Conservation (phyloP, 306 rosid species). For the Cicer arietinum region DNA sequence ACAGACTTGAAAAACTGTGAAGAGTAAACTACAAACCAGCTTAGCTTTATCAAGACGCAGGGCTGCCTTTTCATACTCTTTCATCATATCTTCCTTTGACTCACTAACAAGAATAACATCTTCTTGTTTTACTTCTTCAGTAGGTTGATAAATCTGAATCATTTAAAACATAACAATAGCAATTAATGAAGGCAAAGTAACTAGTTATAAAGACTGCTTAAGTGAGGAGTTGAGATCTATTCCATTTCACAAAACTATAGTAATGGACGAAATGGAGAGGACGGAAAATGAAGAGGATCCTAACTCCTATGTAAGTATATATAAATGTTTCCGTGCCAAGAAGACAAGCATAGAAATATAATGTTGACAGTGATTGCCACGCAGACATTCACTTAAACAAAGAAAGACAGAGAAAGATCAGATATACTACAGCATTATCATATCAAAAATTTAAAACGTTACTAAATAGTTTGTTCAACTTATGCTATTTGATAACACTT, state of each 20-base stretch:
- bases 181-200: conserved; percentile 30
- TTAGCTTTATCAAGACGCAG: conserved; percentile 66
- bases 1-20: conserved; percentile 32
- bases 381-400: conserved; percentile 22
- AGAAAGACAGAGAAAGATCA: background rate
- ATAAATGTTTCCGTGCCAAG: conserved; percentile 19
- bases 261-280: too few relatives aligned
- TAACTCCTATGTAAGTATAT: conserved; percentile 1
- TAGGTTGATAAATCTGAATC: conserved; percentile 69
- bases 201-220: background rate
- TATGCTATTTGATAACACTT: background rate
- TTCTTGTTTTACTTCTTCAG: conserved; percentile 56
- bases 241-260: too few relatives aligned
- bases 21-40: conserved; percentile 69
- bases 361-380: conserved; percentile 6
- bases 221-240: background rate
- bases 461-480: background rate
- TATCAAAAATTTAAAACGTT: background rate
- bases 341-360: conserved; percentile 9
- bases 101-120: conserved; percentile 62
- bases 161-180: conserved; percentile 24
- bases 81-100: conserved; percentile 71
- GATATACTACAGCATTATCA: conserved; percentile 3
- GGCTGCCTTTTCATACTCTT: conserved; percentile 80
- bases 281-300: too few relatives aligned